Percentiles rank a stretch among this genome's conserved stretches.
phyloP scores from a whole-genome alignment of 768 basidiomycete genomes.

The Psilocybe azurescens region DNA sequence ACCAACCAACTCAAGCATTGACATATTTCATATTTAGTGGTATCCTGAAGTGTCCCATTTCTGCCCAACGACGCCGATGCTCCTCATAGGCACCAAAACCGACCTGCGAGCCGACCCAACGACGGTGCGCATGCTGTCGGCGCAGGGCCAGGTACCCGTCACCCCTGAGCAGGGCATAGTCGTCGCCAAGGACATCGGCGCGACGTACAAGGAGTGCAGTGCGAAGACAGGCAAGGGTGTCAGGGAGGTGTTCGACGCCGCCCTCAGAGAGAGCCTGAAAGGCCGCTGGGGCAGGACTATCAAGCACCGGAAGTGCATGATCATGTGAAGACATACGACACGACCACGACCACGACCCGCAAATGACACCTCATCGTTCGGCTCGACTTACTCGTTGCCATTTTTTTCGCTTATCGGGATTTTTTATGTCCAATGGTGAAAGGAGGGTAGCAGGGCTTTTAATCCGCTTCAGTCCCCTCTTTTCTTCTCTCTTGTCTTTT shows the following conservation, averaged over 20 bases:
- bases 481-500: constrained; percentile 1
- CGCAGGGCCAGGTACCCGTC: constrained; percentile 87
- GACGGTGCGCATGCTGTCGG: constrained; percentile 85
- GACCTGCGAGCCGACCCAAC: constrained; percentile 89
- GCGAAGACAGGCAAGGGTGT: constrained; percentile 92
- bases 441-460: background rate
- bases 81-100: constrained; percentile 93
- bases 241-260: constrained; percentile 89
- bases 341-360: background rate
- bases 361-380: background rate
- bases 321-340: constrained; percentile 39
- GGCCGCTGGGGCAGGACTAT: constrained; percentile 77
- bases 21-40: constrained; percentile 60
- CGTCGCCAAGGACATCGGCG: constrained; percentile 94
- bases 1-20: constrained; percentile 11
- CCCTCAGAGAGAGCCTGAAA: constrained; percentile 88
- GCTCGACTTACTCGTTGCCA: background rate
- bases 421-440: background rate
- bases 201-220: constrained; percentile 92
- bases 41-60: constrained; percentile 93
- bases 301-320: constrained; percentile 74
- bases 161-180: constrained; percentile 79
- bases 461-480: background rate
- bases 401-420: background rate
- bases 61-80: constrained; percentile 86